Conservation (phyloP, 768 basidiomycete species). For the Boletus rubroflammeus region DNA sequence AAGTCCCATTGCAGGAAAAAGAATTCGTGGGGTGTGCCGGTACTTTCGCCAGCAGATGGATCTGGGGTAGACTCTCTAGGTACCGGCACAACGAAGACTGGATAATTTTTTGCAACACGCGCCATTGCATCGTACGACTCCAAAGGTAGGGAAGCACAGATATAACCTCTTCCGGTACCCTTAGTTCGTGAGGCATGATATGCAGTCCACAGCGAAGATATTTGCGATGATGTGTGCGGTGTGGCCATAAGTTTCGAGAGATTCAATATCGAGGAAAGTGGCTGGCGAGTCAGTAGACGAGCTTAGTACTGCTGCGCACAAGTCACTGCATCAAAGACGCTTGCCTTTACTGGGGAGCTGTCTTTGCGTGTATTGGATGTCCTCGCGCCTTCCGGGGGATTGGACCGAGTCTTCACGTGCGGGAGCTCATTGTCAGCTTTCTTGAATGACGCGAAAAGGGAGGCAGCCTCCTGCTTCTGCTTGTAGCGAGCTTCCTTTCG, state of each 20-base stretch:
- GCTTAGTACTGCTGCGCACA: neutral
- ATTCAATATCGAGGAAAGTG: constrained; percentile 79
- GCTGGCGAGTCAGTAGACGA: constrained; percentile 42
- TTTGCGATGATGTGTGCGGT: constrained; percentile 68
- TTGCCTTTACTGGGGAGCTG: constrained; percentile 63
- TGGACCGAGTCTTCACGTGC: constrained; percentile 4
- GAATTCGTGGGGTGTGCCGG: constrained; percentile 60
- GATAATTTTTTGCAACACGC: constrained; percentile 57
- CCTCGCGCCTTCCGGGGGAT: constrained; percentile 3
- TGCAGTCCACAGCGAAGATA: constrained; percentile 82
- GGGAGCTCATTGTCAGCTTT: constrained; percentile 10
- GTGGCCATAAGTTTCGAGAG: constrained; percentile 60
- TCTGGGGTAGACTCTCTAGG: constrained; percentile 43
- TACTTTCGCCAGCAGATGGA: constrained; percentile 31
- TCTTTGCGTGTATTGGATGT: constrained; percentile 45
- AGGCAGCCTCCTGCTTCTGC: constrained; percentile 22
- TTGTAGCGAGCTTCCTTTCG: constrained; percentile 32
- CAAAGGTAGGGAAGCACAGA: constrained; percentile 79
- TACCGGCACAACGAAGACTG: constrained; percentile 79
- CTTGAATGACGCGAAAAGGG: constrained; percentile 12
- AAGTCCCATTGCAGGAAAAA: constrained; percentile 90
- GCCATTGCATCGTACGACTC: constrained; percentile 72
- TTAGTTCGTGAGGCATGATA: constrained; percentile 82
- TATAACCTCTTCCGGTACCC: constrained; percentile 77
- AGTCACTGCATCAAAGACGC: constrained; percentile 12